Base-by-base conservation (phyloP, 306 rosid species). In the Sicyos edulis region DNA sequence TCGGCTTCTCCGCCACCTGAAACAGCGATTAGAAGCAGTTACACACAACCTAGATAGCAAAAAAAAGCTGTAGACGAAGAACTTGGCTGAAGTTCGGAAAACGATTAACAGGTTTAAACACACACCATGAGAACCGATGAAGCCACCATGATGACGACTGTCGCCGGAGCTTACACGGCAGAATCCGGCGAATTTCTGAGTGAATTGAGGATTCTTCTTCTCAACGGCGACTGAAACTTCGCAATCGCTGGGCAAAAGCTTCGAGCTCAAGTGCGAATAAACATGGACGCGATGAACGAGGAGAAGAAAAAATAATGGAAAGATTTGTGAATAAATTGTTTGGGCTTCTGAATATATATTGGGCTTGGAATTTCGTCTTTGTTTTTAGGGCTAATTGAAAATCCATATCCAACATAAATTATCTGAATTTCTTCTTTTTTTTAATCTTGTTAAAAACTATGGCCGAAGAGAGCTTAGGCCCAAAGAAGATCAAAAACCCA, bases 1-100 rank as follows among this genome's bases (percentile, higher is more conserved):
- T 92, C 29, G 96, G 98, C 83, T 92, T 92, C 89, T 92, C 96
- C 11, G 93, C 96, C 2, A 92, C 98, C 96, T 92, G 78, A 24
- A 80, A 77, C 47, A 72, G 19, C 7, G 29, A 63, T 2, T 24
- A 40, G 62, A 58, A 70, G 44, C 34, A 61, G 24, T 8, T 16
- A 40, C 51, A 40, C 12, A 74, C 76, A 45, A 56, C 34, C 20
- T 14, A 62, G 9, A 37, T 26, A 37, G 57, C 13, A 1, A 8
- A 47, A 44, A 26, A 4, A 0, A 6, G 1, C 0, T 20, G 10
- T 56, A 5, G 26, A 15, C 2, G 44, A 58, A 68, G 2, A 7
- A 44, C 42, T 61, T 15, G 13, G 13, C 1, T 22, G 51, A 54
- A 50, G 57, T 24, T 68, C 19, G 32, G 5, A 47, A 22, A 47